Percentiles rank a stretch among this genome's conserved stretches.
phyloP scores from a whole-genome alignment of 163 green algal species.

The Scenedesmus sp. region DNA sequence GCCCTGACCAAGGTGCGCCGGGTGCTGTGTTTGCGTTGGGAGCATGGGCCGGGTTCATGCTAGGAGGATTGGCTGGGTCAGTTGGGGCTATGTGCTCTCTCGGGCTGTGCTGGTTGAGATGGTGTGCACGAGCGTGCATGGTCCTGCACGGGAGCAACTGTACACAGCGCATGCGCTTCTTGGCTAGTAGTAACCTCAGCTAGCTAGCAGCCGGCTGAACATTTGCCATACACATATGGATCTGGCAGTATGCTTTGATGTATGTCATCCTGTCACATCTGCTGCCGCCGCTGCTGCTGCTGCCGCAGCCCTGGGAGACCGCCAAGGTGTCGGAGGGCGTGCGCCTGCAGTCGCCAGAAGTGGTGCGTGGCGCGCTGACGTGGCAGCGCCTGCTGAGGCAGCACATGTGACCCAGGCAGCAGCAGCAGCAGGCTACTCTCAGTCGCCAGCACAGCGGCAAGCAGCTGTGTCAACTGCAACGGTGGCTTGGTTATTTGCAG shows the following conservation, averaged over 20 bases:
- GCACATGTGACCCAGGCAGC: neutral
- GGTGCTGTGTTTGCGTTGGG: neutral
- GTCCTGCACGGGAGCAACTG: too few species aligned
- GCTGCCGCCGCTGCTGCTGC: neutral
- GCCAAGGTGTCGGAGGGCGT: constrained; percentile 61
- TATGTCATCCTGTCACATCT: neutral
- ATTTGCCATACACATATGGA: too few species aligned
- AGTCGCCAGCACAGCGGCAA: neutral
- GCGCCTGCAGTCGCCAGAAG: constrained; percentile 1
- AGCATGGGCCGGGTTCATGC: neutral
- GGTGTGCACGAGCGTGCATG: too few species aligned
- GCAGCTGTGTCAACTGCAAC: neutral
- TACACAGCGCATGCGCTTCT: too few species aligned
- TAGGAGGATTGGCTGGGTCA: neutral
- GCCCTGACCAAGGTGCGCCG: constrained; percentile 76
- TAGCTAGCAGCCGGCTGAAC: too few species aligned
- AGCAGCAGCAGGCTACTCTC: neutral
- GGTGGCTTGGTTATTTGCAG: too few species aligned
- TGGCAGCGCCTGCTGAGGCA: neutral
- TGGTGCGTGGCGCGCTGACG: neutral
- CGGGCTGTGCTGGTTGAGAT: too few species aligned
- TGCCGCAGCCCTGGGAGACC: constrained; percentile 57
- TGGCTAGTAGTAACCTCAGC: too few species aligned
- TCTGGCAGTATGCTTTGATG: too few species aligned
- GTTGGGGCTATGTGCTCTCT: neutral